Evolutionary conservation across 495 filamentous ascomycete species (phyloP), one percentile per base, ranked within the genome.

Genomic region (Lichina pygmaea): DNA sequence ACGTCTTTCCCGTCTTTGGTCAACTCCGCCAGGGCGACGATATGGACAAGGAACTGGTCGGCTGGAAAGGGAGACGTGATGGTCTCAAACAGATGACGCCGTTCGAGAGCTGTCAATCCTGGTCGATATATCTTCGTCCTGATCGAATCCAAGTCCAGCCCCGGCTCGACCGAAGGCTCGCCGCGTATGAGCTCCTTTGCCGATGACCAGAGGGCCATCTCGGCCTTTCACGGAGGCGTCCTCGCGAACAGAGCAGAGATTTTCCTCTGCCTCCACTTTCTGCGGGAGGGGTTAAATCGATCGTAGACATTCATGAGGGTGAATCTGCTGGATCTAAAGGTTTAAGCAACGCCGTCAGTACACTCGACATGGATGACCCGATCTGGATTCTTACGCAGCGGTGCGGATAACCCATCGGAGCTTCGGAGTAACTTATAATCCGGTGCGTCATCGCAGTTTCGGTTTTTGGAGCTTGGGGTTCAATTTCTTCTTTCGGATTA

Each of bases 1-100:
- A 81, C 51, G 52, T 77, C 65, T 49, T 68, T 68, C 16, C 76
- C 78, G 33, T 67, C 62, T 37, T 68, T 68, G 1, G 77, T 77
- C 43, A 84, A 60, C 39, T 68, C 67, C 34, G 68, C 61, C 44
- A 84, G 56, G 12, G 74, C 68, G 15, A 65, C 62, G 9, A 82
- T 64, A 52, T 79, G 76, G 6, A 72, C 55, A 51, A 72, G 66
- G 48, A 78, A 77, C 52, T 75, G 67, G 17, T 72, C 66, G 34
- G 67, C 60, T 46, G 65, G 58, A 6, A 62, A 60, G 12, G 60
- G 57, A 8, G 57, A 58, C 8, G 68, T 64, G 41, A 79, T 63
- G 5, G 72, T 68, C 33, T 68, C 57, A 53, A 77, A 82, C 52
- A 76, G 74, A 47, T 74, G 66, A 41, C 65, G 60, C 31, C 77